These are phyloP conservation scores for Amylocystis lapponica DNA, from an alignment of 768 basidiomycete genomes.

Conservation along the genomic window DNA sequence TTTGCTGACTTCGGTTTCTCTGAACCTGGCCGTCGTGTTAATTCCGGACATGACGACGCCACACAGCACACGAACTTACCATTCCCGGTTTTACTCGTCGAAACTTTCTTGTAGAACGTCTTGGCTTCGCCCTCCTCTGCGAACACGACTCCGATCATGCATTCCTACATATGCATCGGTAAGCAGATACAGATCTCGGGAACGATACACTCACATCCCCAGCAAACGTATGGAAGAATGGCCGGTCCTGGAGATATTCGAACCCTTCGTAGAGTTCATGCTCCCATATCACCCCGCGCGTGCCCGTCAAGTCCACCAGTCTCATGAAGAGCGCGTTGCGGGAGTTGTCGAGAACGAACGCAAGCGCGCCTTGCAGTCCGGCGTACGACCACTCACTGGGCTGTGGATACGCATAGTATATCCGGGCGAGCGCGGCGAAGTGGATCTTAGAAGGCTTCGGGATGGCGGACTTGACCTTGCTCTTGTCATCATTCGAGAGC, in stretches of 20 bases:
- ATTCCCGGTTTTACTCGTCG: slow-evolving; percentile 54
- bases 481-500: slow-evolving; percentile 70
- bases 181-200: background rate
- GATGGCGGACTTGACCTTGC: slow-evolving; percentile 62
- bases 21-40: slow-evolving; percentile 3
- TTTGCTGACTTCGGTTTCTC: slow-evolving; percentile 43
- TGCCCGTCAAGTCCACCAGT: slow-evolving; percentile 80
- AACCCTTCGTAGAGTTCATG: slow-evolving; percentile 85
- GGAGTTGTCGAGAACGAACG: slow-evolving; percentile 57
- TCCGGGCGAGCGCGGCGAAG: slow-evolving; percentile 74
- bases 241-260: slow-evolving; percentile 75
- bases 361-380: slow-evolving; percentile 83
- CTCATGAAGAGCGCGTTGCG: slow-evolving; percentile 58
- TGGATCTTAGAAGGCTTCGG: slow-evolving; percentile 61
- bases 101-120: slow-evolving; percentile 81
- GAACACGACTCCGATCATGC: slow-evolving; percentile 90
- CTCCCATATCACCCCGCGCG: slow-evolving; percentile 87
- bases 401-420: slow-evolving; percentile 86
- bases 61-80: slow-evolving; percentile 33
- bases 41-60: background rate
- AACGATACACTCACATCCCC: slow-evolving; percentile 70
- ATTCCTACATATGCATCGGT: slow-evolving; percentile 46
- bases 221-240: slow-evolving; percentile 89
- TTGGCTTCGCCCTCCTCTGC: slow-evolving; percentile 82
- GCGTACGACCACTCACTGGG: slow-evolving; percentile 79